Conservation (phyloP, 768 basidiomycete species). For the Psilocybe subaeruginosa region DNA sequence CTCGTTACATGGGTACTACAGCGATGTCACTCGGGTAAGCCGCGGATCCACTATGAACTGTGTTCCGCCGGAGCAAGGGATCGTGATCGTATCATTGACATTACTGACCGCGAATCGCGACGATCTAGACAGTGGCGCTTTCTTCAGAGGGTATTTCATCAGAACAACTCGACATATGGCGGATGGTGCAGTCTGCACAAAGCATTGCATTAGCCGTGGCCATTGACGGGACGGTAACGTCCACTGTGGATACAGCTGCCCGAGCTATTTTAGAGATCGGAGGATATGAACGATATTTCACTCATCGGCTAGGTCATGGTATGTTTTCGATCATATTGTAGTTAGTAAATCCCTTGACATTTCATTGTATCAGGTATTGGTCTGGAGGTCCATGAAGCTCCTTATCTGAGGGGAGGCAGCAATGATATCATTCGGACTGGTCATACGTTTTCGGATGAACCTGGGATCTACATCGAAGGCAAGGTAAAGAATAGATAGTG, state of each 20-base stretch:
- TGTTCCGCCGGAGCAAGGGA: not conserved
- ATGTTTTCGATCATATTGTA: conserved; percentile 19
- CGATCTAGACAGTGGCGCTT: conserved; percentile 64
- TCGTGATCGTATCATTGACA: not conserved
- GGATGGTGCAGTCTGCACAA: conserved; percentile 67
- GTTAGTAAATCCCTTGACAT: not conserved
- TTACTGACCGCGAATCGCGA: not conserved
- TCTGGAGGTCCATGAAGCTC: conserved; percentile 80
- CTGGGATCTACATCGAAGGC: conserved; percentile 74
- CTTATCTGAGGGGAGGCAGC: conserved; percentile 78
- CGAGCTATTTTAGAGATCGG: conserved; percentile 46
- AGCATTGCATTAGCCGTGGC: conserved; percentile 51
- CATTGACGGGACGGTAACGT: conserved; percentile 48
- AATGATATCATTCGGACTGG: conserved; percentile 58
- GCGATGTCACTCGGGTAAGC: conserved; percentile 79
- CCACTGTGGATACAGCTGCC: conserved; percentile 65
- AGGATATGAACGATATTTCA: conserved; percentile 65
- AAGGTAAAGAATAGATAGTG: conserved; percentile 34
- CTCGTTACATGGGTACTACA: conserved; percentile 71
- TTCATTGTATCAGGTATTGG: conserved; percentile 64
- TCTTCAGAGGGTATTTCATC: conserved; percentile 54
- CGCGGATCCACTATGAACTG: not conserved
- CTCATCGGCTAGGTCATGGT: conserved; percentile 85
- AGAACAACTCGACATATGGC: conserved; percentile 63
- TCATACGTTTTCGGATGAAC: conserved; percentile 84